Conservation (phyloP, 2,329 filamentous ascomycete species). For the Mycosphaerella arachidis region DNA sequence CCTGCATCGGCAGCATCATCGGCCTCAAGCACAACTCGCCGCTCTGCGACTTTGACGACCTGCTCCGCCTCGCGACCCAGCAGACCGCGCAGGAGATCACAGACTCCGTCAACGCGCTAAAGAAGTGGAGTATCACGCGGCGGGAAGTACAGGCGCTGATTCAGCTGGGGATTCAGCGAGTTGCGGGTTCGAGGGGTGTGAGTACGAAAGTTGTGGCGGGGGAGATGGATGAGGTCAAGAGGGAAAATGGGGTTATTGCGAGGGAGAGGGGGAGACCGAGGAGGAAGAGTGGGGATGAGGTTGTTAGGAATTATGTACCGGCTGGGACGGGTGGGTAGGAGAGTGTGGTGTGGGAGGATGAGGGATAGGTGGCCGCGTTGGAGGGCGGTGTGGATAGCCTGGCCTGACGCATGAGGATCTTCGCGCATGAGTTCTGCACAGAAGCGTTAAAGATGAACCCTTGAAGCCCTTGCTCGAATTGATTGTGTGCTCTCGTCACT, state of each 20-base stretch:
- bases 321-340: background rate
- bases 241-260: background rate
- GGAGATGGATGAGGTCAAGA: background rate
- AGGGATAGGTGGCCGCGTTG: background rate
- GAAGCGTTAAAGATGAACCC: background rate
- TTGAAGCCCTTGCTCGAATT: background rate
- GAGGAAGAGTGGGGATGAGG: background rate
- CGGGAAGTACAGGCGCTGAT: background rate
- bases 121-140: background rate
- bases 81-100: background rate
- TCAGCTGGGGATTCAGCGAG: background rate
- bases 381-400: too few relatives aligned
- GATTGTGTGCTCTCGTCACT: background rate
- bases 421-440: too few relatives aligned
- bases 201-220: background rate
- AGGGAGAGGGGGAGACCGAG: background rate
- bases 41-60: background rate
- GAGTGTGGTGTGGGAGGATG: background rate
- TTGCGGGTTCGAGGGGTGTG: background rate
- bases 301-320: background rate
- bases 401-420: too few relatives aligned
- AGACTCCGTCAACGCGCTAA: background rate
- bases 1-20: background rate
- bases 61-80: background rate
- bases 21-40: background rate